Percentiles rank a stretch among this genome's conserved stretches.
phyloP scores from a whole-genome alignment of 495 filamentous ascomycete species.

The Penicillium herquei region DNA sequence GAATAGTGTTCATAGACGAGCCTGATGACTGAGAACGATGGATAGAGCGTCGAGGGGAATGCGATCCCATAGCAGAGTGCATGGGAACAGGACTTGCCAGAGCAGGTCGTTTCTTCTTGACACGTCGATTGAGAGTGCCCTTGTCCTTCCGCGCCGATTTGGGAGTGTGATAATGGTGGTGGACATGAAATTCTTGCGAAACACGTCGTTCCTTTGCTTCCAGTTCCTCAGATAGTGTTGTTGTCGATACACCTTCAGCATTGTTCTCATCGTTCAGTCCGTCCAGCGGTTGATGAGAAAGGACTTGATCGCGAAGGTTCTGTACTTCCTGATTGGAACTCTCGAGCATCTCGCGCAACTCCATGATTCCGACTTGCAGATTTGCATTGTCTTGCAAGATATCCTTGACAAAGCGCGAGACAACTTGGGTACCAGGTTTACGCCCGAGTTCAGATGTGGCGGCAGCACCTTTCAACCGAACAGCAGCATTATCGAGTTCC shows the following conservation, averaged over 20 bases:
- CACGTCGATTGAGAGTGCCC: constrained; percentile 47
- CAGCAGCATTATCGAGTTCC: constrained; percentile 73
- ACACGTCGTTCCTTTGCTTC: constrained; percentile 50
- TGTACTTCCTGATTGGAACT: constrained; percentile 95
- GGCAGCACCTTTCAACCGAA: constrained; percentile 75
- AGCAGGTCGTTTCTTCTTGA: constrained; percentile 66
- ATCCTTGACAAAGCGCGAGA: constrained; percentile 92
- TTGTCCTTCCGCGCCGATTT: constrained; percentile 52
- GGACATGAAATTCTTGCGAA: constrained; percentile 80
- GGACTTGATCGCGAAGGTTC: constrained; percentile 76
- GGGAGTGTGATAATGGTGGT: constrained; percentile 85
- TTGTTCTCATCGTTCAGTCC: constrained; percentile 32
- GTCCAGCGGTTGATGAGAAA: constrained; percentile 69
- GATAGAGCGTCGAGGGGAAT: constrained; percentile 39
- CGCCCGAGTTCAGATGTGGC: constrained; percentile 60
- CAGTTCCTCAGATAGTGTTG: constrained; percentile 70
- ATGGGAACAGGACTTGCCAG: constrained; percentile 56
- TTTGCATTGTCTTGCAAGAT: constrained; percentile 94
- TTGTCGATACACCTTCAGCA: constrained; percentile 15
- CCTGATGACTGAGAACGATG: constrained; percentile 44
- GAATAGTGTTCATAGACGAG: constrained; percentile 54
- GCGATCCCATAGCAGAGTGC: constrained; percentile 50
- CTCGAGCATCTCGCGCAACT: constrained; percentile 86
- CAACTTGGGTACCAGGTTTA: constrained; percentile 61
- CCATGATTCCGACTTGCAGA: constrained; percentile 83